Base-by-base conservation (phyloP, 352 stramenopile species). In the Pythium brachiatum region DNA sequence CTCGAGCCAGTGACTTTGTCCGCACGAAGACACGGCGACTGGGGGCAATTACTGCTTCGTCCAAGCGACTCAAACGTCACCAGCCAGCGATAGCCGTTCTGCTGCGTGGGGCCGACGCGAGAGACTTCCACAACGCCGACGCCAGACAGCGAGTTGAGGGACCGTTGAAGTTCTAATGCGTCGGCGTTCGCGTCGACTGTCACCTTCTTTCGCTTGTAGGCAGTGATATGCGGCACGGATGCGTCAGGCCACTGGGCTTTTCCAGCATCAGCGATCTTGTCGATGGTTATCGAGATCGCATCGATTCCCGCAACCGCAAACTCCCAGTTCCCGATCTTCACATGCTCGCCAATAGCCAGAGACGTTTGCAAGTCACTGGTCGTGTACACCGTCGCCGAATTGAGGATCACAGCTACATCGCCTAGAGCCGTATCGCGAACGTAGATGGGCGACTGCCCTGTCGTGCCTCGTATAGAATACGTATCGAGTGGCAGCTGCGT, bases 51-150 rank as follows among this genome's bases (percentile, higher is more conserved):
- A 6, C 52, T 81, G 21, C 65, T 74, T 26, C 46, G 76, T 0
- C 83, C 70, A 13, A 94, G 76, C 0, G 82, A 92, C 53, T 82
- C 39, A 39, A 94, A 89, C 20, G 85, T 90, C 4, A 94, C 72
- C 34, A 70, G 66, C 85, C 85, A 94, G 2, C 61, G 66, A 61
- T 88, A 92, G 2, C 74, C 85, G 20, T 90, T 88, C 39, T 53
- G 51, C 20, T 57, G 63, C 0, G 83, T 89, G 0, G 82, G 85
- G 0, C 85, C 85, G 18, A 77, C 53, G 3, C 85, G 81, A 11
- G 79, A 68, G 0, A 90, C 83, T 8, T 83, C 70, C 38, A 92
- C 73, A 0, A 74, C 66, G 7, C 85, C 85, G 21, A 88, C 65
- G 1, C 82, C 85, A 6, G 82, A 70, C 0, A 92, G 69, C 0